A percentile compares a stretch with the other conserved stretches of the same genome.
Evolutionary conservation across 2,329 filamentous ascomycete genomes (phyloP).

Genomic region (Clarireedia homoeocarpa): DNA sequence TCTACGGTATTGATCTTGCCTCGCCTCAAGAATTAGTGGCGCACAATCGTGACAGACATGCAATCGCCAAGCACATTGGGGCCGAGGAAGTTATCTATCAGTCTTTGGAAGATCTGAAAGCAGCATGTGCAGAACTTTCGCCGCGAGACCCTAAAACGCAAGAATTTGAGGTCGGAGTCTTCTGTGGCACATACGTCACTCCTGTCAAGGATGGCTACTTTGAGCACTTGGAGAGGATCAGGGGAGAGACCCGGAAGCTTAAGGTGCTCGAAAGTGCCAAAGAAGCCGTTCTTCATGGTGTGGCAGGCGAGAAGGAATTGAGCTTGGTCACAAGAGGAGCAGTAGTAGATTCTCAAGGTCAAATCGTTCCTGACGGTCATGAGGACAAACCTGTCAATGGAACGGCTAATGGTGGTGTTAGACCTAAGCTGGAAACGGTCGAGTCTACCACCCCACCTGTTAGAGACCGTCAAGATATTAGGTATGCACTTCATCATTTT

Average conservation of each 20-base stretch:
- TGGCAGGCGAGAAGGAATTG: slow-evolving; percentile 52
- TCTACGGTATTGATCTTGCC: slow-evolving; percentile 75
- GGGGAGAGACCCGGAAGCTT: slow-evolving; percentile 61
- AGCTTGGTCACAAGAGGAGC: slow-evolving; percentile 56
- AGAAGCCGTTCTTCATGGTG: slow-evolving; percentile 55
- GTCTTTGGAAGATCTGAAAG: slow-evolving; percentile 69
- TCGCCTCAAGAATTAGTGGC: slow-evolving; percentile 65
- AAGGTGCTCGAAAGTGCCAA: slow-evolving; percentile 59
- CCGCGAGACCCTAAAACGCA: slow-evolving; percentile 44
- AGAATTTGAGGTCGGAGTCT: slow-evolving; percentile 85
- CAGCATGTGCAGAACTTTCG: slow-evolving; percentile 66
- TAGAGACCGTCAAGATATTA: slow-evolving; percentile 30
- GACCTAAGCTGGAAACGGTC: slow-evolving; percentile 25
- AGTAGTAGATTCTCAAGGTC: slow-evolving; percentile 46
- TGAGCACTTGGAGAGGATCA: slow-evolving; percentile 63
- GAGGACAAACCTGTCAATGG: slow-evolving; percentile 13
- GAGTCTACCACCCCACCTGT: slow-evolving; percentile 24
- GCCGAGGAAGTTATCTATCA: slow-evolving; percentile 74
- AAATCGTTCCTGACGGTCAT: slow-evolving; percentile 40
- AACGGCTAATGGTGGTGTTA: slow-evolving; percentile 18
- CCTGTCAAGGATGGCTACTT: slow-evolving; percentile 75
- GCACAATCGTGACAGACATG: slow-evolving; percentile 52
- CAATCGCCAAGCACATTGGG: slow-evolving; percentile 60
- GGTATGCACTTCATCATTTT: slow-evolving; percentile 14
- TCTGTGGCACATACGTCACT: slow-evolving; percentile 81